Evolutionary conservation across 305 asterid species (phyloP).

Genomic region (Rubia balearica): DNA sequence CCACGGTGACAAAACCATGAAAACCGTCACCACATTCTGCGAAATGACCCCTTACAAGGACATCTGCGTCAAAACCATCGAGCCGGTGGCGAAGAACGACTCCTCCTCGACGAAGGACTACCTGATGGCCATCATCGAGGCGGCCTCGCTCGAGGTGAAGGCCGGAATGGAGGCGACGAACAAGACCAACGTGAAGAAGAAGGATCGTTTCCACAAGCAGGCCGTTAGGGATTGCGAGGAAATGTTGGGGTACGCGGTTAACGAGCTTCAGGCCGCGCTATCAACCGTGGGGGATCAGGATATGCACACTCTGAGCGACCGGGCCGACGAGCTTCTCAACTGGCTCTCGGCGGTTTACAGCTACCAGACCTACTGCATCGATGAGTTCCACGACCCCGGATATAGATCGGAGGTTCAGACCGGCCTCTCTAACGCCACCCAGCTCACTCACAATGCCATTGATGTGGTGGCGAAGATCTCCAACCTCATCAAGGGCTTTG

Average conservation of each 20-base stretch:
- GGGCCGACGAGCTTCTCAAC: constrained; percentile 38
- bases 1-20: neutral
- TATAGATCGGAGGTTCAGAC: constrained; percentile 28
- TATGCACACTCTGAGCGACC: constrained; percentile 21
- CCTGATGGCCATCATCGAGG: constrained; percentile 34
- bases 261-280: constrained; percentile 31
- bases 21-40: constrained; percentile 44
- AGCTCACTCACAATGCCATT: constrained; percentile 58
- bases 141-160: constrained; percentile 32
- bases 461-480: constrained; percentile 40
- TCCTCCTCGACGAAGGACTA: constrained; percentile 50
- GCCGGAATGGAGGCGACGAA: constrained; percentile 35
- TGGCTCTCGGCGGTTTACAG: constrained; percentile 53
- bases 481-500: constrained; percentile 31
- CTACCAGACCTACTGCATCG: constrained; percentile 43
- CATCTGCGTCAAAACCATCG: constrained; percentile 38
- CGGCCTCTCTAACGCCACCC: constrained; percentile 44
- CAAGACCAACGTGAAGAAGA: constrained; percentile 28
- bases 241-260: constrained; percentile 36
- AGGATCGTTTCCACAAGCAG: constrained; percentile 21
- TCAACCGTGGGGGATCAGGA: constrained; percentile 30
- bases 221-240: constrained; percentile 31
- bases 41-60: constrained; percentile 41
- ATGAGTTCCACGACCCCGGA: constrained; percentile 32
- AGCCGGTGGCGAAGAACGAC: constrained; percentile 33